These are phyloP conservation scores for Dioscorea zingiberensis DNA, from an alignment of 106 monocot genomes.

Conservation along the genomic window DNA sequence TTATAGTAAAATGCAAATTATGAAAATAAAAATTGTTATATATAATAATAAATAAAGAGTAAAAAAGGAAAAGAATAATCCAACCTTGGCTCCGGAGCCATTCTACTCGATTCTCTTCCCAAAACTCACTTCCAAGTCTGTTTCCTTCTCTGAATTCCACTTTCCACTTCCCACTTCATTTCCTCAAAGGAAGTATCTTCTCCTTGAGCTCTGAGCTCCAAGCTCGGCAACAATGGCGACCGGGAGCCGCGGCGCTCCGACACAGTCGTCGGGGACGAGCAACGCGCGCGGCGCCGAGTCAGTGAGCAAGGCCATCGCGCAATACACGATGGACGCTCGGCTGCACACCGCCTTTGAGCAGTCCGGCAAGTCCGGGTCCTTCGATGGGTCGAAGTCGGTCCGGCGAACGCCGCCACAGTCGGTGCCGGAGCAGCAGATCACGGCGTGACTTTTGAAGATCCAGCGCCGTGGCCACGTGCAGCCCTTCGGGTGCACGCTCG, in stretches of 20 bases:
- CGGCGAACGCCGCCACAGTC: conserved; percentile 9
- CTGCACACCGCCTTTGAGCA: conserved; percentile 89
- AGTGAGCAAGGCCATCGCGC: conserved; percentile 68
- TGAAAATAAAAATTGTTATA: neutral
- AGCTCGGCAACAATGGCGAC: conserved; percentile 23
- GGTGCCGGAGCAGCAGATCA: conserved; percentile 56
- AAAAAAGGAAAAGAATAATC: too few relatives aligned
- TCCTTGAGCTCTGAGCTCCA: too few relatives aligned
- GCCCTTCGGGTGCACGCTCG: conserved; percentile 86
- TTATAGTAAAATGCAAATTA: neutral
- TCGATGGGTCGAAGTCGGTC: conserved; percentile 57
- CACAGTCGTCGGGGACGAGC: conserved; percentile 21
- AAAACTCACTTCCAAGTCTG: too few relatives aligned
- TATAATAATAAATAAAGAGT: too few relatives aligned
- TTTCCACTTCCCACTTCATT: too few relatives aligned
- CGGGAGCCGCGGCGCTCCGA: conserved; percentile 16
- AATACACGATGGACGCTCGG: conserved; percentile 83
- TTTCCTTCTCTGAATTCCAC: too few relatives aligned
- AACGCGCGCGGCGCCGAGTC: conserved; percentile 5
- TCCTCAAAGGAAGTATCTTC: too few relatives aligned
- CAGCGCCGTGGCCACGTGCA: conserved; percentile 92
- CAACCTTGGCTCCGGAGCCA: too few relatives aligned
- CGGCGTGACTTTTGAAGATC: conserved; percentile 81
- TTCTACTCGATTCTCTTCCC: too few relatives aligned
- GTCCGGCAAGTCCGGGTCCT: conserved; percentile 63